These are phyloP conservation scores for Xylariaceae sp. DNA, from an alignment of 2,329 filamentous ascomycete genomes.

Conservation along the genomic window DNA sequence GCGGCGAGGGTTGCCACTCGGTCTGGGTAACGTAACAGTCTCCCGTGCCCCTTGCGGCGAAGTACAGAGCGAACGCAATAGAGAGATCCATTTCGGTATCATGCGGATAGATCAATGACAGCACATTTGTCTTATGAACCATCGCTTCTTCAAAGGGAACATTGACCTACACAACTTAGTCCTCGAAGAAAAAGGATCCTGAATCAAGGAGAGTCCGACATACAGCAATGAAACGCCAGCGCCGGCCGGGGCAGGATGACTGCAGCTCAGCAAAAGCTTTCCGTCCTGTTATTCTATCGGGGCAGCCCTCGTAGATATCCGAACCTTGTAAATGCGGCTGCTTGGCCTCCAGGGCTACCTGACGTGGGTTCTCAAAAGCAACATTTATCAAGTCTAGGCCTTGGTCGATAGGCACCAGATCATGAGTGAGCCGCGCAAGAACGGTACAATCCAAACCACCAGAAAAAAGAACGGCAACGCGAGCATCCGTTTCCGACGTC, in stretches of 20 bases:
- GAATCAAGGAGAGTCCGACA: conserved; percentile 24
- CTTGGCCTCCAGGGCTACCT: conserved; percentile 53
- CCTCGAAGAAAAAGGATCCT: neutral
- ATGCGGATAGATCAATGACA: conserved; percentile 81
- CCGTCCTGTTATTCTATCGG: conserved; percentile 83
- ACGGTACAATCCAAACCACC: conserved; percentile 91
- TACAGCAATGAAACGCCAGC: conserved; percentile 78
- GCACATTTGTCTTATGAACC: conserved; percentile 63
- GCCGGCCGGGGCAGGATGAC: conserved; percentile 61
- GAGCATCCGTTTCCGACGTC: conserved; percentile 39
- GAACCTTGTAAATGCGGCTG: conserved; percentile 23
- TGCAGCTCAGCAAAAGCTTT: conserved; percentile 73
- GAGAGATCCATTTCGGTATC: conserved; percentile 99
- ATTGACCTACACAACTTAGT: conserved; percentile 54
- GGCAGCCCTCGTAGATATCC: conserved; percentile 72
- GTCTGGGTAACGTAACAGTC: conserved; percentile 35
- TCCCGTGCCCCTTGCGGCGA: conserved; percentile 74
- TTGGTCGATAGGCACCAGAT: conserved; percentile 64
- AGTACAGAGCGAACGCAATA: conserved; percentile 90
- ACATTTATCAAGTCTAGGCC: conserved; percentile 88
- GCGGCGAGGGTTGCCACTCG: conserved; percentile 25
- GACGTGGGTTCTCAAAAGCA: conserved; percentile 89
- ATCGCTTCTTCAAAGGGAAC: conserved; percentile 73
- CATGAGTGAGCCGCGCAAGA: conserved; percentile 74
- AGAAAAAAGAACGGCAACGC: conserved; percentile 81